A percentile compares a stretch with the other conserved stretches of the same genome.
Evolutionary conservation across 169 alveolate genomes (phyloP).

Genomic region (Plasmodium vinckei): DNA sequence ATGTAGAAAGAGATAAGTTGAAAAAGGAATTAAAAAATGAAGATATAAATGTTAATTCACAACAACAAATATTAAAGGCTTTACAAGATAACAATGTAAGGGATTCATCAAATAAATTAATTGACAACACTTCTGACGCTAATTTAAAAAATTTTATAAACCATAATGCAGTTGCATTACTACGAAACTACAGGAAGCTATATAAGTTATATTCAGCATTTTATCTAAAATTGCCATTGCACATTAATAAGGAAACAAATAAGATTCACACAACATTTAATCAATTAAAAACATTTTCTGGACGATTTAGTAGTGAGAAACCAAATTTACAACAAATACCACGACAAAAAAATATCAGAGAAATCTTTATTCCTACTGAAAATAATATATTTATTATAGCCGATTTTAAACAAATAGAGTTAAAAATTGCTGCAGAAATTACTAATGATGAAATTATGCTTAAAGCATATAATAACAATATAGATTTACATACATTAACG

Average conservation of each 20-base stretch:
- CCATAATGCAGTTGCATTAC: slow-evolving; percentile 85
- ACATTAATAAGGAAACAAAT: slow-evolving; percentile 82
- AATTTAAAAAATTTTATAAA: slow-evolving; percentile 84
- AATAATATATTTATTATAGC: slow-evolving; percentile 87
- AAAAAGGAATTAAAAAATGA: slow-evolving; percentile 79
- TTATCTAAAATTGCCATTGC: slow-evolving; percentile 87
- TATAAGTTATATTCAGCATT: slow-evolving; percentile 89
- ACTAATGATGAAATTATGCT: slow-evolving; percentile 89
- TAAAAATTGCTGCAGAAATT: slow-evolving; percentile 91
- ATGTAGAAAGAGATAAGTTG: slow-evolving; percentile 74
- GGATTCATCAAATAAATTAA: slow-evolving; percentile 78
- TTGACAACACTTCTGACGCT: slow-evolving; percentile 87
- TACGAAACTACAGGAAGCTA: slow-evolving; percentile 85
- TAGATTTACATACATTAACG: slow-evolving; percentile 84
- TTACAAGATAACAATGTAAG: slow-evolving; percentile 83
- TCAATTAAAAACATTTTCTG: slow-evolving; percentile 91
- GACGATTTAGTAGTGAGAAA: slow-evolving; percentile 90
- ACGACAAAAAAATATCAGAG: slow-evolving; percentile 86
- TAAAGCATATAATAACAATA: slow-evolving; percentile 85
- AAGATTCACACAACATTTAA: slow-evolving; percentile 89
- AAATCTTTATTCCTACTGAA: slow-evolving; percentile 86
- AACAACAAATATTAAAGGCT: slow-evolving; percentile 85
- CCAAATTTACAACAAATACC: slow-evolving; percentile 93
- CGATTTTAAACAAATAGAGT: slow-evolving; percentile 90
- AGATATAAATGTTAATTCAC: slow-evolving; percentile 85